phyloP scores from a whole-genome alignment of 2,329 filamentous ascomycete genomes.

The Botrytis byssoidea region DNA sequence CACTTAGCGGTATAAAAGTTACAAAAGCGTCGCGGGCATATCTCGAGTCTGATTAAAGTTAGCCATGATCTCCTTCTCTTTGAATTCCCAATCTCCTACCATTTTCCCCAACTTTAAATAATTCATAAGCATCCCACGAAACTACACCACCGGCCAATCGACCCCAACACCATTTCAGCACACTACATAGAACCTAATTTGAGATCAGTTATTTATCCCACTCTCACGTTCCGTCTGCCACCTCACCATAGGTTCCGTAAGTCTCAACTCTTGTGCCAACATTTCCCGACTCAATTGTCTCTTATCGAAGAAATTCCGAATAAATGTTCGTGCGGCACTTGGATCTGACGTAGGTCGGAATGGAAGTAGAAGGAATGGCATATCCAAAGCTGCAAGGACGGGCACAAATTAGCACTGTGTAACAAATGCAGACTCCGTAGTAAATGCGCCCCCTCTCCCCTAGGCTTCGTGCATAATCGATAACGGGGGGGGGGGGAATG shows the following conservation, averaged over 20 bases:
- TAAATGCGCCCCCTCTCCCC: neutral
- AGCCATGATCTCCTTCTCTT: neutral
- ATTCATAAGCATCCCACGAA: conserved; percentile 94
- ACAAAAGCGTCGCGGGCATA: conserved; percentile 91
- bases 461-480: conserved; percentile 33
- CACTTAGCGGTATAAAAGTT: conserved; percentile 92
- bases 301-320: conserved; percentile 86
- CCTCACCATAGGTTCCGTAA: conserved; percentile 89
- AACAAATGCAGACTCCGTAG: conserved; percentile 20
- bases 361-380: conserved; percentile 88
- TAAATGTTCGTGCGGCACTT: conserved; percentile 85
- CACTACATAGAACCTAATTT: conserved; percentile 81
- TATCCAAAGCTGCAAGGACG: conserved; percentile 68
- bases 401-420: conserved; percentile 31
- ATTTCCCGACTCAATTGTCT: conserved; percentile 65
- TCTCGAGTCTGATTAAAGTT: conserved; percentile 67
- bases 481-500: conserved; percentile 24
- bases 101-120: conserved; percentile 91
- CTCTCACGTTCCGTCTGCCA: neutral
- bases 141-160: conserved; percentile 87
- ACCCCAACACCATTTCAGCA: conserved; percentile 98
- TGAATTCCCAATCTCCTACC: conserved; percentile 53
- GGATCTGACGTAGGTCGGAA: conserved; percentile 93
- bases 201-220: conserved; percentile 32
- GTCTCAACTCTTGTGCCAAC: conserved; percentile 80